Evolutionary conservation across 1,284 basidiomycete species (phyloP).

Genomic region (Leccinum fallax): DNA sequence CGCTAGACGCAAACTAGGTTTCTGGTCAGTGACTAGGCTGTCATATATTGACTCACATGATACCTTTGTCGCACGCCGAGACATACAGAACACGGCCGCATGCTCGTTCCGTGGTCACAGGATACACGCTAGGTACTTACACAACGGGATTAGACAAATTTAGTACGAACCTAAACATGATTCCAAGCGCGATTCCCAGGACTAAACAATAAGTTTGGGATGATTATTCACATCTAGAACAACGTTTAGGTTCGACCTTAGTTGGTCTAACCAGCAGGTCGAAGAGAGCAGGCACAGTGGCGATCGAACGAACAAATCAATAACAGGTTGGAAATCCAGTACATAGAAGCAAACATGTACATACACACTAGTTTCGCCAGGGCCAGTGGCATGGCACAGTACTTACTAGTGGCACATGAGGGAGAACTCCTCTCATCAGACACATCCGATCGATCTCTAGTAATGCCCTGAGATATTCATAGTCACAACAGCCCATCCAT

Average conservation of each 20-base stretch:
- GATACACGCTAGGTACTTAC: neutral
- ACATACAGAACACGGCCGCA: neutral
- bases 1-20: neutral
- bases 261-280: neutral
- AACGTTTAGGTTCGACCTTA: too few relatives aligned
- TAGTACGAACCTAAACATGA: too few relatives aligned
- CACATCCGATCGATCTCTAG: neutral
- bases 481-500: neutral
- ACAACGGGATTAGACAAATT: neutral
- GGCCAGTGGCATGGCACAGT: too few relatives aligned
- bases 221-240: too few relatives aligned
- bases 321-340: neutral
- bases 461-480: neutral
- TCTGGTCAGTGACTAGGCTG: neutral
- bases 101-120: neutral
- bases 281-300: neutral
- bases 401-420: too few relatives aligned
- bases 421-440: neutral
- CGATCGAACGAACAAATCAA: neutral
- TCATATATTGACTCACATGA: neutral
- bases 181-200: too few relatives aligned
- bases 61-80: conserved; percentile 4
- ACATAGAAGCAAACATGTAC: neutral
- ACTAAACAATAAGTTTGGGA: too few relatives aligned
- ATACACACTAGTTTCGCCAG: neutral